Evolutionary conservation across 2,329 filamentous ascomycete species (phyloP).

Genomic region (Mycogone perniciosa): DNA sequence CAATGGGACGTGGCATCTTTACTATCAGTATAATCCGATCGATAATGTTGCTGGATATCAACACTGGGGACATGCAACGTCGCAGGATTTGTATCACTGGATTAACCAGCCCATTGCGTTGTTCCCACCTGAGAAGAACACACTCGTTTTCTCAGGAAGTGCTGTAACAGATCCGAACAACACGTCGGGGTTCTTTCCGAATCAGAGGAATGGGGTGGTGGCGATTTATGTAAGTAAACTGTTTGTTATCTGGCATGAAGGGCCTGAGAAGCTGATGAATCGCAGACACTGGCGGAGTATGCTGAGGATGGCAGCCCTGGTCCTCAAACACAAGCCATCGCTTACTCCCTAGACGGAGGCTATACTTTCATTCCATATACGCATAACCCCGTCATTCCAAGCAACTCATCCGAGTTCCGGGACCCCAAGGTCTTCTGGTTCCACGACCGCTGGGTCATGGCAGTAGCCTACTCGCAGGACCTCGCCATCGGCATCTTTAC

Average conservation of each 20-base stretch:
- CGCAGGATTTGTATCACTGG: constrained; percentile 57
- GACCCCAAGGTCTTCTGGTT: constrained; percentile 61
- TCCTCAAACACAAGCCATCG: constrained; percentile 50
- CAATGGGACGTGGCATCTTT: constrained; percentile 55
- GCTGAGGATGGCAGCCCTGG: constrained; percentile 10
- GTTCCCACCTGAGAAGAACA: constrained; percentile 38
- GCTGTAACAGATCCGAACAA: constrained; percentile 57
- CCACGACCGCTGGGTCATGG: constrained; percentile 51
- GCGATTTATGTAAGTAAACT: constrained; percentile 34
- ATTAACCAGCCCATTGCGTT: constrained; percentile 58
- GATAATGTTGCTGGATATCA: constrained; percentile 49
- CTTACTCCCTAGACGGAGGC: constrained; percentile 51
- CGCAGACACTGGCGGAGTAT: constrained; percentile 20
- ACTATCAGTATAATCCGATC: constrained; percentile 52
- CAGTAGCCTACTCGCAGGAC: constrained; percentile 44
- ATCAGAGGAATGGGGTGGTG: constrained; percentile 54
- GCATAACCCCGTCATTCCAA: constrained; percentile 54
- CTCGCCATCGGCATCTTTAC: constrained; percentile 56
- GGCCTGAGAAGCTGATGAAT: background rate
- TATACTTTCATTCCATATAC: constrained; percentile 55
- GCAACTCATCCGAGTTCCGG: constrained; percentile 51
- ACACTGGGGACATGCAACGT: constrained; percentile 63
- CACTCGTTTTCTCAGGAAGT: constrained; percentile 48
- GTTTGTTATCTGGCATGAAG: background rate
- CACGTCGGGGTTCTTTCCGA: constrained; percentile 58